These are phyloP conservation scores for Ambrosiella beaveri DNA, from an alignment of 2,329 filamentous ascomycete species.

Conservation along the genomic window DNA sequence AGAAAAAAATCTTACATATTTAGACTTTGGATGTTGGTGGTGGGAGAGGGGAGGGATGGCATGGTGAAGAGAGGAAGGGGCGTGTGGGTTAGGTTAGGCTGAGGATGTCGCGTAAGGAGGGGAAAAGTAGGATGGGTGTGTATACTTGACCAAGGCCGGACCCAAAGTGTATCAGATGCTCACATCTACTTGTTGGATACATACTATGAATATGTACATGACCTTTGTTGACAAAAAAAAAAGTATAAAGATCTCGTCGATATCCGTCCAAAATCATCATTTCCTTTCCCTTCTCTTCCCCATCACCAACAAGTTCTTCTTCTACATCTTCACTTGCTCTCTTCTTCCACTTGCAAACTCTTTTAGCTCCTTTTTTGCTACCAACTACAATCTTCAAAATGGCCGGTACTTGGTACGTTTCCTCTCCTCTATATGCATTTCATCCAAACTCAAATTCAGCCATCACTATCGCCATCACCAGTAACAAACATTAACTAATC, in stretches of 20 bases:
- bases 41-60: too few species aligned
- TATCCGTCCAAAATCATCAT: not conserved
- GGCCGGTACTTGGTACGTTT: constrained; percentile 8
- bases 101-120: too few species aligned
- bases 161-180: too few species aligned
- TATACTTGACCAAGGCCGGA: too few species aligned
- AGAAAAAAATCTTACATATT: not conserved
- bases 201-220: too few species aligned
- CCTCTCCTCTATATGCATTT: not conserved
- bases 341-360: constrained; percentile 2
- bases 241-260: constrained; percentile 3
- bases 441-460: constrained; percentile 1
- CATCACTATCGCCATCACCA: too few species aligned
- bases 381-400: constrained; percentile 11
- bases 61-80: too few species aligned
- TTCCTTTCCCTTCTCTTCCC: not conserved
- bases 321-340: not conserved
- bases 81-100: too few species aligned
- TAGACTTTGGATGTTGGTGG: not conserved
- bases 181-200: too few species aligned
- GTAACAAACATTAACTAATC: too few species aligned
- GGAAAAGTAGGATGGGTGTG: too few species aligned
- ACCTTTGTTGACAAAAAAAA: not conserved
- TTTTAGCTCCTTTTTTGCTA: not conserved
- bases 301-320: not conserved